Base-by-base conservation (phyloP, 1,139 yeast genomes). In the Candida albicans region DNA sequence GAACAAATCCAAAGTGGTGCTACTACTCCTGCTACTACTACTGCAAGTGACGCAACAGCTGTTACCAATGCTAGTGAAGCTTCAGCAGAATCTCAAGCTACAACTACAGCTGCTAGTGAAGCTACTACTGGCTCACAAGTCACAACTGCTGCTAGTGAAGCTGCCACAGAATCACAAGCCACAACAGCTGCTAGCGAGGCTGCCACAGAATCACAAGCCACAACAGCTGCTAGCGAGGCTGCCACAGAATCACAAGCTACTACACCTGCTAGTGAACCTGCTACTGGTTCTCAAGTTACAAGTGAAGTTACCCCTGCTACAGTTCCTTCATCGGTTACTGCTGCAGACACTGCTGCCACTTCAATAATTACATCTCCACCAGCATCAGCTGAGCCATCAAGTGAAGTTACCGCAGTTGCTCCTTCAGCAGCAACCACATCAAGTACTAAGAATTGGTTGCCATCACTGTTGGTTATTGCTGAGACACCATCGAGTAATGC, bases 371-470 rank as follows among this genome's bases (percentile, higher is more conserved):
- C 45, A 13, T 35, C 40, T 15, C 40, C 44, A 14, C 37, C 47
- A 18, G 33, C 48, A 24, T 25, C 42, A 25, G 32, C 46, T 5
- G 22, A 18, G 22, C 22, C 22, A 14, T 33, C 45, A 13, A 33
- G 45, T 28, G 27, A 41, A 18, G 29, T 46, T 22, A 33, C 34
- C 26, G 31, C 46, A 18, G 11, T 42, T 26, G 34, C 44, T 18
- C 40, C 13, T 18, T 18, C 44, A 8, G 41, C 43, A 34, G 41
- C 35, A 14, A 34, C 48, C 5, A 40, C 45, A 28, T 54, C 56
- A 25, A 55, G 68, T 46, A 48, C 59, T 18, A 57, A 54, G 41
- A 58, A 72, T 49, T 78, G 83, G 83, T 65, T 79, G 46, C 84
- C 83, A 26, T 63, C 79, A 4, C 67, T 66, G 33, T 68, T 78